Conservation (phyloP, 176 grass and related monocot species). For the Carex pumila region DNA sequence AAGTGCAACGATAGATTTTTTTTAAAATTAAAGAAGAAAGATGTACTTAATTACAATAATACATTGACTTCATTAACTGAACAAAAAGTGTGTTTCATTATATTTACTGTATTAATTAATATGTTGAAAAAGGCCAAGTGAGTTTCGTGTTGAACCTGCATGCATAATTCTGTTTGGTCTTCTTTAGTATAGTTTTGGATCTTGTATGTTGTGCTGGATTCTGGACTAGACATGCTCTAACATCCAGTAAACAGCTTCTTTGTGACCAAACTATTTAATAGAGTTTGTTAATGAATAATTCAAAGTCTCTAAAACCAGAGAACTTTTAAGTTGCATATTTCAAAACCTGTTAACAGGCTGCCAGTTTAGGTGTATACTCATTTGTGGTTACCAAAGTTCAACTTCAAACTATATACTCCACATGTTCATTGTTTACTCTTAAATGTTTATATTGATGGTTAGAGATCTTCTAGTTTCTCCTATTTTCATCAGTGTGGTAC, state of each 20-base stretch:
- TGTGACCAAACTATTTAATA: too few relatives aligned
- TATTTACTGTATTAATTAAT: too few relatives aligned
- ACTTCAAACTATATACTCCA: too few relatives aligned
- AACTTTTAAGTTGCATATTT: background rate
- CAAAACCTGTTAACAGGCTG: background rate
- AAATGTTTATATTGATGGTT: background rate
- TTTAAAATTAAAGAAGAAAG: background rate
- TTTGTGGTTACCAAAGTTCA: too few relatives aligned
- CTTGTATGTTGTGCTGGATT: too few relatives aligned
- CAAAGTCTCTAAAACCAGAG: background rate
- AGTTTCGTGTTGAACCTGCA: background rate
- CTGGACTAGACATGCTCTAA: background rate
- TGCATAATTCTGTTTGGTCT: background rate
- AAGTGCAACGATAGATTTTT: background rate
- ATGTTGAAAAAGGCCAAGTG: background rate
- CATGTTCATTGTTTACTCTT: background rate
- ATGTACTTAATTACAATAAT: background rate
- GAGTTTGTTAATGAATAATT: background rate
- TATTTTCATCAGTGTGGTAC: background rate
- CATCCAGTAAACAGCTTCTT: too few relatives aligned
- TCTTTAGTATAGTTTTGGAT: too few relatives aligned
- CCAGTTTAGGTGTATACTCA: too few relatives aligned
- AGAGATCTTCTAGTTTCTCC: background rate
- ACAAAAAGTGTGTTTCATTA: background rate
- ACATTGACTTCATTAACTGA: background rate